Base-by-base conservation (phyloP, 1,284 basidiomycete species). In the Coniferiporia weirii region DNA sequence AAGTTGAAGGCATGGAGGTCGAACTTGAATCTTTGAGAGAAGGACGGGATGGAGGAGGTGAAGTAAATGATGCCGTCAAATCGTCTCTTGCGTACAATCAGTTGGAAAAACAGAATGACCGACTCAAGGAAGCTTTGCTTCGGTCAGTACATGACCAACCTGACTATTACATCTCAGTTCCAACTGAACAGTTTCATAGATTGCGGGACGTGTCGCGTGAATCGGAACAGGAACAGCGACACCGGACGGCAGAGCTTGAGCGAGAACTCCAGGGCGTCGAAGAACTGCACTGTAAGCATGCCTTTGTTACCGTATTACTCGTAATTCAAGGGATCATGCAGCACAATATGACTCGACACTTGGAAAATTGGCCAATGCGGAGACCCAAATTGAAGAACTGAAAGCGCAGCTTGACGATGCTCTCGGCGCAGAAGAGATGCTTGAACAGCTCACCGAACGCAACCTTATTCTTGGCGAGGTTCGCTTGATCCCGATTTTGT, bases 321-420 rank as follows among this genome's bases (percentile, higher is more conserved):
- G 54, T 40, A 15, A 40, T 60, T 64, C 58, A 61, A 19, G 36
- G 45, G 62, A 49, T 48, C 40, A 22, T 10, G 2, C 64, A 95
- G 93, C 80, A 8, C 84, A 90, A 72, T 89, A 91, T 66, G 93
- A 95, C 65, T 80, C 87, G 32, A 79, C 88, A 0, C 76, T 91
- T 32, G 85, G 87, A 66, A 92, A 91, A 68, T 80, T 97, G 1
- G 74, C 86, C 20, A 93, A 92, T 65, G 90, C 93, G 5, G 94
- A 98, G 68, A 81, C 81, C 0, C 93, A 97, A 66, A 86, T 98
- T 32, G 94, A 97, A 65, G 94, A 98, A 60, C 85, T 99, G 61
- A 98, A 98, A 71, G 69, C 85, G 15, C 96, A 99, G 70, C 83
- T 99, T 9, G 97, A 99, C 68, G 94, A 96, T 70, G 93, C 97